phyloP scores from a whole-genome alignment of 805 yeast genomes.

The Myxozyma monticola region DNA sequence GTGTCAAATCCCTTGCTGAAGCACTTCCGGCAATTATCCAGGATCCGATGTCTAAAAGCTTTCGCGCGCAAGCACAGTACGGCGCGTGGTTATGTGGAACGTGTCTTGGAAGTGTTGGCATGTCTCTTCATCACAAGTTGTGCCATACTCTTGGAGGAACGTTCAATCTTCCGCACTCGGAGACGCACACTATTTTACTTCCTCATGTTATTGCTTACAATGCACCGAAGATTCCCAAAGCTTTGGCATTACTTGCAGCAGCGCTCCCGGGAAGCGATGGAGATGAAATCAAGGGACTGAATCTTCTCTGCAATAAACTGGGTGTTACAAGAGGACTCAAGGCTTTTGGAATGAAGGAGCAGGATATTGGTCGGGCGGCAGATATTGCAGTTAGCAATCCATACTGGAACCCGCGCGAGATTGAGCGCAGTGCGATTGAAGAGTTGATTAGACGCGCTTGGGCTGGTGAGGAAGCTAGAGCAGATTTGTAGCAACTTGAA shows the following conservation, averaged over 20 bases:
- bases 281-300: not conserved
- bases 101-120: not conserved
- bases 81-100: conserved; percentile 1
- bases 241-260: not conserved
- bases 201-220: not conserved
- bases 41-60: not conserved
- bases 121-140: not conserved
- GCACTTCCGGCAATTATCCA: not conserved
- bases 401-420: not conserved
- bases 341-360: not conserved
- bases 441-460: not conserved
- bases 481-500: not conserved
- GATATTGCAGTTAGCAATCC: not conserved
- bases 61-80: not conserved
- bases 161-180: not conserved
- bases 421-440: not conserved
- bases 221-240: not conserved
- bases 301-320: not conserved
- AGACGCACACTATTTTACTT: not conserved
- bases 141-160: not conserved
- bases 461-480: conserved; percentile 1
- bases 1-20: not conserved
- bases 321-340: not conserved
- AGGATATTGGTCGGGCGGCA: not conserved
- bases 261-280: not conserved